Evolutionary conservation across 23 red algal species (phyloP), one percentile per base, ranked within the genome.

Genomic region (Gracilariopsis chorda): DNA sequence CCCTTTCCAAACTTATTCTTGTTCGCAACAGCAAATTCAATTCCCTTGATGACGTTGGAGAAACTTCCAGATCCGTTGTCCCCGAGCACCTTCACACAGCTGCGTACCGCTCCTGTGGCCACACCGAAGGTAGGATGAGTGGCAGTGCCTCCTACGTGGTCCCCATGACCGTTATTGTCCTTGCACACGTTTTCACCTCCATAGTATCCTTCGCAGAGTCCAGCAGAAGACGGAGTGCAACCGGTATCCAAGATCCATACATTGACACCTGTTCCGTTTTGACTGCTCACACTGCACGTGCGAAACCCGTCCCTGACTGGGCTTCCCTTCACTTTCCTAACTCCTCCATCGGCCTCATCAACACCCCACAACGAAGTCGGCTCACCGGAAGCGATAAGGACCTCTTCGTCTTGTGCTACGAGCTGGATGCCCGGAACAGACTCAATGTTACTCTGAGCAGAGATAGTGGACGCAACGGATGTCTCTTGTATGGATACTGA

Each of bases 221-320:
- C 77, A 4, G 28, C 77, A 39, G 27, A 36, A 20, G 77, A 21
- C 23, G 81, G 81, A 70, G 59, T 71, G 40, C 81, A 86, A 12
- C 81, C 81, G 23, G 81, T 71, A 6, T 86, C 81, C 14, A 86
- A 40, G 36, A 70, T 28, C 42, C 63, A 86, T 25, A 86, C 81
- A 34, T 86, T 86, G 3, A 86, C 81, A n/a, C 77, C 51, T 14
- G 51, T 51, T 0, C 77, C 77, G 24, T 81, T 61, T 21, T 42
- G 39, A 51, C 57, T 81, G 12, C 44, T 53, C 23, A 47, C 34
- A 30, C 34, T 46, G 23, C 74, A 79, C 5, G 74, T 79, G 8
- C 74, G 49, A 4, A 79, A 48, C 21, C 74, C 74, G 16, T 79
- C 74, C 16, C 74, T 53, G 3, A 79, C 46, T 4, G 74, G 74